Percentiles rank a stretch among this genome's conserved stretches.
phyloP scores from a whole-genome alignment of 768 basidiomycete genomes.

The Lactarius trivialis region DNA sequence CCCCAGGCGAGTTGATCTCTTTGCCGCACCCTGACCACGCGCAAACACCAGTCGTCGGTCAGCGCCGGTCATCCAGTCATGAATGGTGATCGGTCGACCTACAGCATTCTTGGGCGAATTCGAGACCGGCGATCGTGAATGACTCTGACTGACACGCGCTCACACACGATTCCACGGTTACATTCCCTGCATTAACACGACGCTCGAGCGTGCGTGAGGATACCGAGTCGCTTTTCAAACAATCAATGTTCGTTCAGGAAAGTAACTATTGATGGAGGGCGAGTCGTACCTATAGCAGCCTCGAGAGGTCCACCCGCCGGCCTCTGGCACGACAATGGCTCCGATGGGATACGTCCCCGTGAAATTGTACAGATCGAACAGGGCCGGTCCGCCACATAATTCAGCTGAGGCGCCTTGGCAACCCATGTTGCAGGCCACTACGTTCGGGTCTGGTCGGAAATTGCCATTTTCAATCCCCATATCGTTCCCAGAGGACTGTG shows the following conservation, averaged over 20 bases:
- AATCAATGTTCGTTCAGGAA: not conserved
- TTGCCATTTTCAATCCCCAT: constrained; percentile 31
- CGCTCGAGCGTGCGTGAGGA: not conserved
- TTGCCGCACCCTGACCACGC: not conserved
- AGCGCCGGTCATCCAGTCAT: not conserved
- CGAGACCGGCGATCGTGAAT: constrained; percentile 5
- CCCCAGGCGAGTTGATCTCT: not conserved
- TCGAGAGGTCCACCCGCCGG: not conserved
- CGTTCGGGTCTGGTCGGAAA: not conserved
- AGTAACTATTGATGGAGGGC: not conserved
- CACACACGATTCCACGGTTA: constrained; percentile 6
- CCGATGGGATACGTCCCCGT: not conserved
- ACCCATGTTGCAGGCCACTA: not conserved
- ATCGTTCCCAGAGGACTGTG: not conserved
- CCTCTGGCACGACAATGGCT: not conserved
- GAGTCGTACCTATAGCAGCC: not conserved
- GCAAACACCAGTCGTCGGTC: not conserved
- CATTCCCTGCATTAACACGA: not conserved
- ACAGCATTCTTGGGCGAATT: constrained; percentile 8
- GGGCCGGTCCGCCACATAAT: not conserved
- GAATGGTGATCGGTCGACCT: not conserved
- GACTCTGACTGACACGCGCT: not conserved
- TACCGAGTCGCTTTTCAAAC: not conserved
- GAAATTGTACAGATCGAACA: constrained; percentile 4
- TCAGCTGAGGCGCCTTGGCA: constrained; percentile 9